Percentiles rank a stretch among this genome's conserved stretches.
Evolutionary conservation across 2,329 filamentous ascomycete genomes (phyloP).

Genomic region (Colletotrichum higginsianum): DNA sequence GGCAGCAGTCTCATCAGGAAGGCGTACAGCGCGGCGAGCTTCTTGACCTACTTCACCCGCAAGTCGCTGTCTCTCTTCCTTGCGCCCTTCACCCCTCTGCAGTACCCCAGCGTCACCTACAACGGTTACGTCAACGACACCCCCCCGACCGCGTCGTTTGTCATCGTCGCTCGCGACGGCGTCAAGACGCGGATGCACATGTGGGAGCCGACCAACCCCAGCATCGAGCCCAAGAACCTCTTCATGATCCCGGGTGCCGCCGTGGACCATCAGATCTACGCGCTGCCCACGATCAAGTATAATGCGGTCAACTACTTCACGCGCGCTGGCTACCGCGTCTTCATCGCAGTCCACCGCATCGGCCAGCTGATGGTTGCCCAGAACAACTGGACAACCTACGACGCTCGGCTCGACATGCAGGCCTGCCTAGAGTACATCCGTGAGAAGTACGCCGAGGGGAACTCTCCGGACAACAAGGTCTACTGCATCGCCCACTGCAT

Average conservation of each 20-base stretch:
- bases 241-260: constrained; percentile 75
- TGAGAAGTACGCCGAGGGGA: constrained; percentile 49
- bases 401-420: constrained; percentile 71
- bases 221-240: constrained; percentile 61
- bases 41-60: constrained; percentile 70
- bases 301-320: constrained; percentile 76
- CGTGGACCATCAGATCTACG: constrained; percentile 75
- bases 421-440: constrained; percentile 70
- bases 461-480: constrained; percentile 54
- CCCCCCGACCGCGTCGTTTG: constrained; percentile 57
- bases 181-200: constrained; percentile 68
- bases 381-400: constrained; percentile 71
- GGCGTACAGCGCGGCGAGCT: constrained; percentile 61
- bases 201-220: constrained; percentile 66
- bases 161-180: constrained; percentile 67
- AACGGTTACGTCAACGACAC: constrained; percentile 69
- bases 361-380: constrained; percentile 66
- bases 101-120: constrained; percentile 66
- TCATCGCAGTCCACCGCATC: constrained; percentile 71
- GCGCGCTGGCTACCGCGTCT: constrained; percentile 72
- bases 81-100: constrained; percentile 67
- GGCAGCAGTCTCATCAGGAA: constrained; percentile 63
- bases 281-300: constrained; percentile 73
- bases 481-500: constrained; percentile 76
- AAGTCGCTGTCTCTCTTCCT: constrained; percentile 69